Base-by-base conservation (phyloP, 495 filamentous ascomycete species). In the Penicillium daleae region DNA sequence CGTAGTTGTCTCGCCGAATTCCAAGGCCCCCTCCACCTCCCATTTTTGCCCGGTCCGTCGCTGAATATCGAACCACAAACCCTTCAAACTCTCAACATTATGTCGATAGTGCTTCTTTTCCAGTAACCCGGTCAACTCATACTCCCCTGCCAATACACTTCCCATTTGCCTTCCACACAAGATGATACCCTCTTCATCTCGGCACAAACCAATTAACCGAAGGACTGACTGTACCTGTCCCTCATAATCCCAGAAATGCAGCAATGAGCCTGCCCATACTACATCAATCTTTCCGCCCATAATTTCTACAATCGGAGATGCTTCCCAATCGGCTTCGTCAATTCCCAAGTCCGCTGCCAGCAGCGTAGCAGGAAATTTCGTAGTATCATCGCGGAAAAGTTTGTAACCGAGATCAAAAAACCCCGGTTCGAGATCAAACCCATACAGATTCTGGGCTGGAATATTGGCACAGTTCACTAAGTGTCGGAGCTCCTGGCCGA, bases 361-460 rank as follows among this genome's bases (percentile, higher is more conserved):
- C n/a, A 33, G 29, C 3, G 74, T 77, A 10, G 58, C 54, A 19
- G 62, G 50, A 39, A 77, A 76, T 0, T 33, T 70, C 12, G 55
- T 63, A 15, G 73, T 75, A 12, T 68, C 58, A 63, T 86, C 83
- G 0, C 69, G 57, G 60, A 85, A 87, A 0, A 86, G 71, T 6
- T 80, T 74, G 57, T 78, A 84, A 1, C 81, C 82, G 2, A 86
- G 66, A 3, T 80, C 70, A 46, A 87, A 75, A 59, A 85, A 85
- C 15, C 74, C 69, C 4, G 69, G 52, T 17, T 75, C 61, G 4
- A 85, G 64, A 54, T 88, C 83, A 12, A 71, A 73, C 8, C 81
- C 85, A 63, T 74, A 81, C 27, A 85, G 65, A 15, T 80, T 75
- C 0, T 53, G 26, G 2, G 67, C 57, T 0, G 70, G 75, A 3